Percentiles rank a stretch among this genome's conserved stretches.
phyloP scores from a whole-genome alignment of 2,329 filamentous ascomycete genomes.

The Colletotrichum sublineola region DNA sequence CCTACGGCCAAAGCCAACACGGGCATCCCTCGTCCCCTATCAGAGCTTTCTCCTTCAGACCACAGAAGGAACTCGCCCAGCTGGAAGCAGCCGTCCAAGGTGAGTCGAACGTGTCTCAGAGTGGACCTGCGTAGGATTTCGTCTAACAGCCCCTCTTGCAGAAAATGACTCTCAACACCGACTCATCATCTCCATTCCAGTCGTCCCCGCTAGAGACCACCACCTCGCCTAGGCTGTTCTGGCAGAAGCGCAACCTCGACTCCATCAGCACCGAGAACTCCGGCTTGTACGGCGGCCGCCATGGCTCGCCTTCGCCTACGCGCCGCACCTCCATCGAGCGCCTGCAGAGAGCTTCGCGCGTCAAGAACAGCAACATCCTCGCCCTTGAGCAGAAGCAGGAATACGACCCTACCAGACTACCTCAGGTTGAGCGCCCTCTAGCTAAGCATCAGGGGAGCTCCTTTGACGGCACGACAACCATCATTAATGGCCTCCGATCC shows the following conservation, averaged over 20 bases:
- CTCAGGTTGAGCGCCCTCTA: constrained; percentile 85
- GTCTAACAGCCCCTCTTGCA: constrained; percentile 54
- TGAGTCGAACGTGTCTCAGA: constrained; percentile 56
- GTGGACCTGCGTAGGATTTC: constrained; percentile 24
- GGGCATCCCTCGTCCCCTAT: constrained; percentile 79
- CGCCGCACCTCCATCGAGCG: constrained; percentile 95
- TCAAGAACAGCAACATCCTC: constrained; percentile 98
- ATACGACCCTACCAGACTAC: constrained; percentile 86
- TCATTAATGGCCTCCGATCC: constrained; percentile 64
- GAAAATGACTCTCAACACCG: constrained; percentile 78
- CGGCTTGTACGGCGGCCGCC: constrained; percentile 68
- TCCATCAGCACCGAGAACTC: constrained; percentile 76
- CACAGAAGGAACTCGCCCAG: constrained; percentile 92
- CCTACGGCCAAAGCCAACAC: constrained; percentile 75
- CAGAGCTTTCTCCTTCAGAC: constrained; percentile 89
- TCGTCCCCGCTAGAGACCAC: constrained; percentile 79
- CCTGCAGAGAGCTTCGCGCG: constrained; percentile 91
- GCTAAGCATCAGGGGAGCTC: constrained; percentile 81
- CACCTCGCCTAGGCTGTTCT: constrained; percentile 88
- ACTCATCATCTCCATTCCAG: constrained; percentile 88
- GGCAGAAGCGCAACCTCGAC: constrained; percentile 83
- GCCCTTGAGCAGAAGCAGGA: constrained; percentile 92
- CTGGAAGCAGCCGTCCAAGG: constrained; percentile 85
- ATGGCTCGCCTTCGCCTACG: constrained; percentile 76
- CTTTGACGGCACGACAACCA: constrained; percentile 68